phyloP scores from a whole-genome alignment of 1,284 basidiomycete species.

The Pisolithus thermaeus region DNA sequence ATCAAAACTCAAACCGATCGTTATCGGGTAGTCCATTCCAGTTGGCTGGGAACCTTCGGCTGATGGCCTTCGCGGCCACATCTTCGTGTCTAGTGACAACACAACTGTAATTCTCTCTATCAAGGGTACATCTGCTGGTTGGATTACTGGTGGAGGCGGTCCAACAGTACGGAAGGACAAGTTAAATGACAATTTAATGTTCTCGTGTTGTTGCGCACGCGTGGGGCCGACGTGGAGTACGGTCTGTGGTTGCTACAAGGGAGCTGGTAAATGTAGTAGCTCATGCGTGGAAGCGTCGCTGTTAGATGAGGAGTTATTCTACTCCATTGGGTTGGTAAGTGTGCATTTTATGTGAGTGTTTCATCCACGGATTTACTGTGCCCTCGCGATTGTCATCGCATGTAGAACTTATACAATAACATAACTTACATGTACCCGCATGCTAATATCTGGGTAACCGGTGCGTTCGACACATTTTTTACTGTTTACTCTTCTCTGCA shows the following conservation, averaged over 20 bases:
- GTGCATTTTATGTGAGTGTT: not conserved
- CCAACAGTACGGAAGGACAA: constrained; percentile 67
- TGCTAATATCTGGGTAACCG: constrained; percentile 75
- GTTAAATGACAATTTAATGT: constrained; percentile 83
- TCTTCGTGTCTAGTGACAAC: constrained; percentile 78
- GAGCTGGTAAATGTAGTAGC: constrained; percentile 64
- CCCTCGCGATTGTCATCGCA: not conserved
- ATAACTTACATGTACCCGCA: constrained; percentile 77
- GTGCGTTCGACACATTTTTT: constrained; percentile 10
- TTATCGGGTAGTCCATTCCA: constrained; percentile 47
- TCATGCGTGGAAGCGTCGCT: constrained; percentile 72
- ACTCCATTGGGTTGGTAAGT: constrained; percentile 59
- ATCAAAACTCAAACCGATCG: not conserved
- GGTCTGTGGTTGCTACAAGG: constrained; percentile 78
- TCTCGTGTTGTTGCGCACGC: constrained; percentile 87
- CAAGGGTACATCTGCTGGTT: constrained; percentile 87
- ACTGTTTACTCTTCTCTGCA: not conserved
- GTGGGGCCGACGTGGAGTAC: constrained; percentile 83
- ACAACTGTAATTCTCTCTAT: constrained; percentile 84
- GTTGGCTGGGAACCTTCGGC: constrained; percentile 85
- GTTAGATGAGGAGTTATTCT: constrained; percentile 76
- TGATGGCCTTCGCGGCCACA: constrained; percentile 88
- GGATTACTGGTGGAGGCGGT: constrained; percentile 68
- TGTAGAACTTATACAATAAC: constrained; percentile 72
- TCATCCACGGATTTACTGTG: not conserved